A percentile compares a stretch with the other conserved stretches of the same genome.
phyloP scores from a whole-genome alignment of 345 rosid genomes.

The Aquilaria malaccensis region DNA sequence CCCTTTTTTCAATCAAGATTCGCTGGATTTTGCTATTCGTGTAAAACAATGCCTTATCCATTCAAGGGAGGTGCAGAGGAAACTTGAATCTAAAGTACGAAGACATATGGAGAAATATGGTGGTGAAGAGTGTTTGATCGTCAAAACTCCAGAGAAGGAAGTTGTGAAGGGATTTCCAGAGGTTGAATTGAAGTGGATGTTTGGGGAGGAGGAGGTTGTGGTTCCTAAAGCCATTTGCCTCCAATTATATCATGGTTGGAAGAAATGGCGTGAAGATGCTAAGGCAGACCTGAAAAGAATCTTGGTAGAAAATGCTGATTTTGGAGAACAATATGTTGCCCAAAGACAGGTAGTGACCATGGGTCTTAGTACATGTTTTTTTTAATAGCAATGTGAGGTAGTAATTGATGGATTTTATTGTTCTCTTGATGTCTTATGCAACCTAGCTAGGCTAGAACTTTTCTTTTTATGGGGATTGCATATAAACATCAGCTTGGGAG shows the following conservation, averaged over 20 bases:
- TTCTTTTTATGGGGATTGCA: too few relatives aligned
- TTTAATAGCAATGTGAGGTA: not conserved
- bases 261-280: constrained; percentile 88
- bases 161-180: constrained; percentile 87
- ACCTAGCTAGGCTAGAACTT: too few relatives aligned
- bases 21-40: constrained; percentile 52
- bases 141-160: constrained; percentile 66
- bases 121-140: constrained; percentile 58
- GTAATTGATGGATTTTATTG: constrained; percentile 1
- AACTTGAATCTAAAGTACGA: constrained; percentile 57
- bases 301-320: constrained; percentile 67
- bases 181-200: constrained; percentile 88
- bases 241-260: constrained; percentile 89
- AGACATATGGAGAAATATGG: constrained; percentile 68
- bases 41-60: constrained; percentile 57
- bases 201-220: constrained; percentile 79
- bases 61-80: constrained; percentile 67
- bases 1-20: constrained; percentile 48
- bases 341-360: constrained; percentile 50
- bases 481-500: too few relatives aligned
- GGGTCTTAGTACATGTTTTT: constrained; percentile 1
- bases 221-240: constrained; percentile 75
- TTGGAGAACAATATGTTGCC: constrained; percentile 70
- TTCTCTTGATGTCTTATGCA: too few relatives aligned
- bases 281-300: constrained; percentile 70